Evolutionary conservation across 2,329 filamentous ascomycete genomes (phyloP).

Genomic region (Pyricularia pennisetigena): DNA sequence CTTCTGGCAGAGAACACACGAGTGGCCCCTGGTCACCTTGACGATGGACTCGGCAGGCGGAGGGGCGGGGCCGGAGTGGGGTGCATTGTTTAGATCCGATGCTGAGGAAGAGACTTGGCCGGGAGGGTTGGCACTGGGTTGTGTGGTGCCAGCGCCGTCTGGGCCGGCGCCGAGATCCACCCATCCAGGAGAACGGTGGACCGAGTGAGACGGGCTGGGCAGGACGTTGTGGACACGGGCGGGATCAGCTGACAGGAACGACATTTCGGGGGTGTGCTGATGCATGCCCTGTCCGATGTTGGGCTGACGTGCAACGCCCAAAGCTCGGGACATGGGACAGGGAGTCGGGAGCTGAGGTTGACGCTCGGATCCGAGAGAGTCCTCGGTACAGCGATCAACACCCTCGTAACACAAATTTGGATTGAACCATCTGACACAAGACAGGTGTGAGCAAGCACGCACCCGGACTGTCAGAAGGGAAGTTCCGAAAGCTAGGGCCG

Average conservation of each 20-base stretch:
- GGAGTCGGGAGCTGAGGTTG: background rate
- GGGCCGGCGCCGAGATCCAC: background rate
- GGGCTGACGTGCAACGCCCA: background rate
- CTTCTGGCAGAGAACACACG: constrained; percentile 66
- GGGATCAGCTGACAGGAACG: constrained; percentile 4
- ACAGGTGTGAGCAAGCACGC: background rate
- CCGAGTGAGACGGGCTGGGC: background rate
- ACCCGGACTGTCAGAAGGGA: background rate
- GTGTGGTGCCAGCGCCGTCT: background rate
- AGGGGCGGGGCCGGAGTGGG: constrained; percentile 14
- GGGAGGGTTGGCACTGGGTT: background rate
- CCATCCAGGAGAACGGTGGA: background rate
- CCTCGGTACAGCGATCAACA: background rate
- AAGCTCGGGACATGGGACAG: background rate
- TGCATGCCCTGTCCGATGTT: constrained; percentile 2
- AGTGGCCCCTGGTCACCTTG: constrained; percentile 49
- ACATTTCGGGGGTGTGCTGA: background rate
- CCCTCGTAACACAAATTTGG: background rate
- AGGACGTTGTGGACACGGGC: constrained; percentile 8
- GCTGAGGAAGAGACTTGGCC: background rate
- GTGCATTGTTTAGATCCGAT: constrained; percentile 6
- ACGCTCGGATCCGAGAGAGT: constrained; percentile 3
- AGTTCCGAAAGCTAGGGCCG: background rate
- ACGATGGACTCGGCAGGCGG: constrained; percentile 28
- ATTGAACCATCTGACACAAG: background rate